phyloP scores from a whole-genome alignment of 176 grass and related monocot genomes.

The Raddia guianensis region DNA sequence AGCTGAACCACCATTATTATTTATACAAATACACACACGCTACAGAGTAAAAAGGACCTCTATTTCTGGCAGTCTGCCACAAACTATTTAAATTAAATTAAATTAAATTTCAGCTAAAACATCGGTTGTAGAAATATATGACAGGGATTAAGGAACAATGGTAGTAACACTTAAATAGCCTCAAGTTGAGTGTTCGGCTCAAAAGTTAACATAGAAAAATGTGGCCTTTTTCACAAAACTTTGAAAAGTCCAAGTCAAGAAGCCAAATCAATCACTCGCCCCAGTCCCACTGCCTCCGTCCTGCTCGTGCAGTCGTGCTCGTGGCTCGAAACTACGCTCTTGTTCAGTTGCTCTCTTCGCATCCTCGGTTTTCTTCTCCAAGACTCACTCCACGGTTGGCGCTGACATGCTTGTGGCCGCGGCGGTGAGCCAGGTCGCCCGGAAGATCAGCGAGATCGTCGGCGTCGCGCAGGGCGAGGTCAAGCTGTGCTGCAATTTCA shows the following conservation, averaged over 20 bases:
- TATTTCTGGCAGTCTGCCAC: too few species aligned
- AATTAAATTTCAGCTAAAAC: too few species aligned
- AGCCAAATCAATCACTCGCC: not conserved
- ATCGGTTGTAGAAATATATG: too few species aligned
- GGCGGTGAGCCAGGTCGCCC: slow-evolving; percentile 47
- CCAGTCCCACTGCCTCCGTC: too few species aligned
- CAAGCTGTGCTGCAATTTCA: slow-evolving; percentile 48
- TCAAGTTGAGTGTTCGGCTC: not conserved
- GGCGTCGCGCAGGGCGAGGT: slow-evolving; percentile 38
- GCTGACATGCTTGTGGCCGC: slow-evolving; percentile 48
- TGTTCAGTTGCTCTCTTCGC: not conserved
- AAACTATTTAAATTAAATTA: too few species aligned
- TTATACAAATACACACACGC: too few species aligned
- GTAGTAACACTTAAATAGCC: not conserved
- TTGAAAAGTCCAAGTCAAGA: slow-evolving; percentile 4
- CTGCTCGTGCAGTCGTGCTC: too few species aligned
- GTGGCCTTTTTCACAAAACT: not conserved
- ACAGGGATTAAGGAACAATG: not conserved
- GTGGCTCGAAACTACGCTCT: not conserved
- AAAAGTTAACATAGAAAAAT: not conserved
- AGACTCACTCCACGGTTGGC: slow-evolving; percentile 31
- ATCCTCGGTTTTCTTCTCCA: too few species aligned
- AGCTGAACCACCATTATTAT: too few species aligned
- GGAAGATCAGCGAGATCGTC: slow-evolving; percentile 42
- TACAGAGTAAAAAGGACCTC: too few species aligned